Evolutionary conservation across 2,329 filamentous ascomycete species (phyloP).

Genomic region (Neonectria faginata): DNA sequence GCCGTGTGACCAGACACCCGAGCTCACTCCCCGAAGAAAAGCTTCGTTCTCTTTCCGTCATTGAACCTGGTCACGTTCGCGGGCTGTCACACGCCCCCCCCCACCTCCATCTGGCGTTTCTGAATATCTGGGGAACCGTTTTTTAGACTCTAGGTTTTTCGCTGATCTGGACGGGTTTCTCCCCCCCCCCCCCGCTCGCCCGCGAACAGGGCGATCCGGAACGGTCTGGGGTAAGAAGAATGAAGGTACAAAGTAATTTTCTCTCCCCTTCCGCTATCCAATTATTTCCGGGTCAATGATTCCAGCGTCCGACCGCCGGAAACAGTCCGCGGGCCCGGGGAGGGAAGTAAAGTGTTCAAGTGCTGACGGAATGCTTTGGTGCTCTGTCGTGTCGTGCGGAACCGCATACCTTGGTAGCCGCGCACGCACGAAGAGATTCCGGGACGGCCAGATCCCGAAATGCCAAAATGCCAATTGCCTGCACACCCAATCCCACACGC

Average conservation of each 20-base stretch:
- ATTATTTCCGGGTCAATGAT: background rate
- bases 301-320: slow-evolving; percentile 7
- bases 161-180: slow-evolving; percentile 18
- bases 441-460: slow-evolving; percentile 11
- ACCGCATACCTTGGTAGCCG: slow-evolving; percentile 21
- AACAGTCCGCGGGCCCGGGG: slow-evolving; percentile 8
- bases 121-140: slow-evolving; percentile 25
- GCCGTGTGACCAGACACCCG: slow-evolving; percentile 13
- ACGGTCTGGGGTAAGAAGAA: slow-evolving; percentile 21
- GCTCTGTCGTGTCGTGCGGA: slow-evolving; percentile 16
- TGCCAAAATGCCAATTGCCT: slow-evolving; percentile 5
- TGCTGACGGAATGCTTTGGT: background rate
- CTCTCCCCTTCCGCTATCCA: background rate
- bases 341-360: background rate
- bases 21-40: slow-evolving; percentile 7
- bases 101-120: background rate
- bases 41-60: slow-evolving; percentile 6
- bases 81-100: slow-evolving; percentile 14
- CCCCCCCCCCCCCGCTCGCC: slow-evolving; percentile 20
- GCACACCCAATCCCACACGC: background rate
- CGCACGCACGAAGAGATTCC: slow-evolving; percentile 25
- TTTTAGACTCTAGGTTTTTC: slow-evolving; percentile 20
- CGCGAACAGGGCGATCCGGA: slow-evolving; percentile 16
- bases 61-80: slow-evolving; percentile 9
- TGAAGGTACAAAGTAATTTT: slow-evolving; percentile 1